These are phyloP conservation scores for Aspergillus asperescens DNA, from an alignment of 495 filamentous ascomycete species.

Conservation along the genomic window DNA sequence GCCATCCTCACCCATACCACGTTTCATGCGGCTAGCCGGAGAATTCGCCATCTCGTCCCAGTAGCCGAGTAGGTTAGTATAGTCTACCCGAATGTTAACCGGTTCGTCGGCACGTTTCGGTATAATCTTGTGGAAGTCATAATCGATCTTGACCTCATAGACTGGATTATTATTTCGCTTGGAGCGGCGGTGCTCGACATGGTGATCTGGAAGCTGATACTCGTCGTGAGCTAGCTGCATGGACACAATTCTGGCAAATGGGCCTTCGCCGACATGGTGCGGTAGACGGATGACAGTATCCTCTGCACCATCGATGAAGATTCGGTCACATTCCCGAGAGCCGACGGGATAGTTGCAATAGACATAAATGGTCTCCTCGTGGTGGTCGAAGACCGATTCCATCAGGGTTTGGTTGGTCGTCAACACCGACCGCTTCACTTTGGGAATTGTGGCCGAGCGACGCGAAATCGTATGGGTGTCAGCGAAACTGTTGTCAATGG, in stretches of 20 bases:
- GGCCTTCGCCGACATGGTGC: too few species aligned
- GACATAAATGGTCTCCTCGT: constrained; percentile 22
- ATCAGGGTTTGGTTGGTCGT: constrained; percentile 26
- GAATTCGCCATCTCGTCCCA: too few species aligned
- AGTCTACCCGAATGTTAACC: too few species aligned
- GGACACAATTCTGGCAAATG: too few species aligned
- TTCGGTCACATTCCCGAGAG: constrained; percentile 19
- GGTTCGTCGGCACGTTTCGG: too few species aligned
- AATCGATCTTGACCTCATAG: too few species aligned
- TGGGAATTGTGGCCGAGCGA: constrained; percentile 8
- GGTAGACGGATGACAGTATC: constrained; percentile 34
- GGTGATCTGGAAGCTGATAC: constrained; percentile 26
- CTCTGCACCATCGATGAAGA: constrained; percentile 21
- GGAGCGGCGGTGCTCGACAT: constrained; percentile 12
- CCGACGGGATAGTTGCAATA: constrained; percentile 25
- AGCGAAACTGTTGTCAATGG: constrained; percentile 26
- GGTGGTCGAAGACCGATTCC: constrained; percentile 25
- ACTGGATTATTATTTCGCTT: too few species aligned
- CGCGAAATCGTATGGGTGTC: constrained; percentile 17
- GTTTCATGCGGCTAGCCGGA: too few species aligned
- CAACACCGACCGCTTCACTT: constrained; percentile 19
- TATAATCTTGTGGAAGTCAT: too few species aligned
- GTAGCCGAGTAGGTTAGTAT: too few species aligned
- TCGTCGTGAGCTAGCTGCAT: too few species aligned
- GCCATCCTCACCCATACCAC: background rate